These are phyloP conservation scores for Magnolia sinica DNA, from an alignment of 164 flowering plant species.

Conservation along the genomic window DNA sequence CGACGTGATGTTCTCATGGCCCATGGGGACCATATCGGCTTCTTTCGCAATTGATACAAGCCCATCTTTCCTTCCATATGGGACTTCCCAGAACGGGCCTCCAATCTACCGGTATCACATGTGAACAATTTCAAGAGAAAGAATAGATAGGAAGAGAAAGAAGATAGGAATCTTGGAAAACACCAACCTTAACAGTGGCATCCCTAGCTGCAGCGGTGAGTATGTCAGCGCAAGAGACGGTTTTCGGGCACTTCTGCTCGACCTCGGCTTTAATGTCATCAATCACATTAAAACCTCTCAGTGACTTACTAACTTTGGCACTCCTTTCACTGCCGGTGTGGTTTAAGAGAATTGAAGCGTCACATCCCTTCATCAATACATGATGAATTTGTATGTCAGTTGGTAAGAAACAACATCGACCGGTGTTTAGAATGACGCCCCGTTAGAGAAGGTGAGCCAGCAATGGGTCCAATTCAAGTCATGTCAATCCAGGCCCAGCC, in stretches of 20 bases:
- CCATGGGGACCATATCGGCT: constrained; percentile 53
- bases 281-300: constrained; percentile 67
- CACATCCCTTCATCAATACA: constrained; percentile 58
- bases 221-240: constrained; percentile 85
- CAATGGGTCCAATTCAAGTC: too few species aligned
- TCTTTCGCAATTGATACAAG: constrained; percentile 46
- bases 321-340: constrained; percentile 55
- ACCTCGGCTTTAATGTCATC: constrained; percentile 64
- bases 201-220: constrained; percentile 72
- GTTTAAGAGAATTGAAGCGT: constrained; percentile 64
- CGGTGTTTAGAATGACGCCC: too few species aligned
- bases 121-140: background rate
- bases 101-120: constrained; percentile 17
- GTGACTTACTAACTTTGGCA: constrained; percentile 45
- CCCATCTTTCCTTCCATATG: constrained; percentile 75
- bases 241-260: constrained; percentile 61
- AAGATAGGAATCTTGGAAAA: background rate
- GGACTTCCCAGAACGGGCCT: constrained; percentile 68
- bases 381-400: too few species aligned
- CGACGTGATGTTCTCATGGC: constrained; percentile 50
- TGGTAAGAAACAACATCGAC: too few species aligned
- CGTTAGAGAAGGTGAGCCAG: too few species aligned
- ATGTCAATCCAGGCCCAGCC: too few species aligned
- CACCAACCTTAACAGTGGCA: constrained; percentile 34
- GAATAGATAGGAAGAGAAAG: background rate